Evolutionary conservation across 2,329 filamentous ascomycete genomes (phyloP).

Genomic region (Penicillium janthinellum): DNA sequence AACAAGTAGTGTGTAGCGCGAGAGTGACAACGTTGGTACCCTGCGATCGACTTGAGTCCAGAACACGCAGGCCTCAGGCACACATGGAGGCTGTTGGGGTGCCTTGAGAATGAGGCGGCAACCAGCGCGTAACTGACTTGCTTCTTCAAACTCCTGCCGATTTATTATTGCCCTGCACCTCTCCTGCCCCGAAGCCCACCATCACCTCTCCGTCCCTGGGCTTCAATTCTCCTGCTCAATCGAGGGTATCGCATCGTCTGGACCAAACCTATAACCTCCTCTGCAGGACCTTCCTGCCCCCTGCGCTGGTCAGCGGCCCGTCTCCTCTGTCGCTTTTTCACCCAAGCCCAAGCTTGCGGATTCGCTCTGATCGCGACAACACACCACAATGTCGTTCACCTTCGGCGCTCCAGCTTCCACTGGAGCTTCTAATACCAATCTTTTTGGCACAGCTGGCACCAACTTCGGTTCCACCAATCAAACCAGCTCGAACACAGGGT

Average conservation of each 20-base stretch:
- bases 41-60: constrained; percentile 37
- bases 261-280: constrained; percentile 11
- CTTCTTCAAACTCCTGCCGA: constrained; percentile 28
- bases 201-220: constrained; percentile 6
- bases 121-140: constrained; percentile 21
- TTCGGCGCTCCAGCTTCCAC: constrained; percentile 44
- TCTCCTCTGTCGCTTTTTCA: constrained; percentile 20
- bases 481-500: constrained; percentile 29
- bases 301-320: constrained; percentile 18
- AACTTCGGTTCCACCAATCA: constrained; percentile 37
- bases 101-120: constrained; percentile 24
- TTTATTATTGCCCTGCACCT: constrained; percentile 21
- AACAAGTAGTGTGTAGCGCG: constrained; percentile 15
- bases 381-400: constrained; percentile 35
- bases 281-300: constrained; percentile 15
- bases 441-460: constrained; percentile 39
- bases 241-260: constrained; percentile 7
- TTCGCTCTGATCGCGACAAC: constrained; percentile 23
- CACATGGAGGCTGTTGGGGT: not conserved
- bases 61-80: constrained; percentile 32
- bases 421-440: constrained; percentile 34
- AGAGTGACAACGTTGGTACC: constrained; percentile 29
- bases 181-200: constrained; percentile 8
- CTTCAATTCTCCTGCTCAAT: constrained; percentile 5
- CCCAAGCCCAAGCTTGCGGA: constrained; percentile 31